Evolutionary conservation across 768 basidiomycete species (phyloP).

Genomic region (Mrakia gelida): DNA sequence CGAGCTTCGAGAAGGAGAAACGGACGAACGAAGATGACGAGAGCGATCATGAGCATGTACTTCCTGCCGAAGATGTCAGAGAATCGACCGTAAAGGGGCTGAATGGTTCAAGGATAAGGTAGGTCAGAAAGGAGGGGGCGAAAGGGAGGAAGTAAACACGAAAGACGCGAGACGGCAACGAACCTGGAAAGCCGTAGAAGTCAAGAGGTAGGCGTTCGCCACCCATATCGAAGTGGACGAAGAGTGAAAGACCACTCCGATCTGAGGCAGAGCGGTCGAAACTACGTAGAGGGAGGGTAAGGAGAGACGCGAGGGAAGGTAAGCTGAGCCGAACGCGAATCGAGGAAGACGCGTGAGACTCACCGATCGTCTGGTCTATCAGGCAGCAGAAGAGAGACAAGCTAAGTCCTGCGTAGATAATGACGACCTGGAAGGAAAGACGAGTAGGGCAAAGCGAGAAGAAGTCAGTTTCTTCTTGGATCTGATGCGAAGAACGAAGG

Average conservation of each 20-base stretch:
- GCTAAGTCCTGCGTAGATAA: neutral
- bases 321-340: neutral
- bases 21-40: constrained; percentile 42
- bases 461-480: neutral
- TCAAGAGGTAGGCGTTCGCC: constrained; percentile 60
- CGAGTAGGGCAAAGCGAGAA: no score
- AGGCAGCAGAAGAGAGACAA: constrained; percentile 36
- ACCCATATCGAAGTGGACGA: constrained; percentile 66
- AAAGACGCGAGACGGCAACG: neutral
- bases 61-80: constrained; percentile 54
- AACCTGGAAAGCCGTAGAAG: constrained; percentile 56
- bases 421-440: neutral
- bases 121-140: neutral
- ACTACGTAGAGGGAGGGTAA: constrained; percentile 41
- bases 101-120: no score
- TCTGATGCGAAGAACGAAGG: neutral
- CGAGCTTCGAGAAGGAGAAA: no score
- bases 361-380: constrained; percentile 62
- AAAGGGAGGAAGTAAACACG: neutral
- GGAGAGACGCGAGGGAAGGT: neutral
- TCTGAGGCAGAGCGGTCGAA: constrained; percentile 68
- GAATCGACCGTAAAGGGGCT: constrained; percentile 47
- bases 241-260: constrained; percentile 62
- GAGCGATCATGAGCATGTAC: constrained; percentile 55
- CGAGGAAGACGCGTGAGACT: neutral